A percentile compares a stretch with the other conserved stretches of the same genome.
These are phyloP conservation scores for Aspergillus heteromorphus DNA, from an alignment of 495 filamentous ascomycete species.

Conservation along the genomic window DNA sequence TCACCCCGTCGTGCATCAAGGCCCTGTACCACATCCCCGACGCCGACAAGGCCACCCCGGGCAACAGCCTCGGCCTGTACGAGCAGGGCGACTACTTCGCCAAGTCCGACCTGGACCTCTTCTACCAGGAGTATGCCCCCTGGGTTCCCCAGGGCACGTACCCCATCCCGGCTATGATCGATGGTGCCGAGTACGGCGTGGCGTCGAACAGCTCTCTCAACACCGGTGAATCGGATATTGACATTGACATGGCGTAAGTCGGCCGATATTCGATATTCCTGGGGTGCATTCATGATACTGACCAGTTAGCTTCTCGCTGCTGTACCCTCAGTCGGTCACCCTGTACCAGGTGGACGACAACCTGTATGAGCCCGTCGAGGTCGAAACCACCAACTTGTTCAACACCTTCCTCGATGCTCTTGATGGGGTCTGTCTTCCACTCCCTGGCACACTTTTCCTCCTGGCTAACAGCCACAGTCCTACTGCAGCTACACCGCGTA, in stretches of 20 bases:
- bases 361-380: slow-evolving; percentile 34
- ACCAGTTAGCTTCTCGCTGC: slow-evolving; percentile 19
- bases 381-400: slow-evolving; percentile 22
- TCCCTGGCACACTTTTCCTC: neutral
- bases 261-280: too few species aligned
- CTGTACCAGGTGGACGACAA: slow-evolving; percentile 57
- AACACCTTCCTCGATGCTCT: slow-evolving; percentile 56
- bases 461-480: slow-evolving; percentile 19
- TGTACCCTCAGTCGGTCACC: slow-evolving; percentile 55
- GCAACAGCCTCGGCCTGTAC: slow-evolving; percentile 44
- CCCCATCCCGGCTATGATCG: slow-evolving; percentile 36
- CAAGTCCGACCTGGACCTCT: slow-evolving; percentile 54
- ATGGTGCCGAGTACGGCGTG: slow-evolving; percentile 28
- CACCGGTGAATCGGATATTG: slow-evolving; percentile 45
- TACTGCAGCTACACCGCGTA: slow-evolving; percentile 46
- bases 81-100: slow-evolving; percentile 40
- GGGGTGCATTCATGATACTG: too few species aligned
- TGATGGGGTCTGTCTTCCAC: slow-evolving; percentile 35
- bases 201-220: slow-evolving; percentile 20
- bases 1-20: slow-evolving; percentile 31
- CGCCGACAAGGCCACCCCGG: slow-evolving; percentile 27
- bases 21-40: slow-evolving; percentile 40
- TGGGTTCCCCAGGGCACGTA: slow-evolving; percentile 30
- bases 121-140: slow-evolving; percentile 40
- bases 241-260: slow-evolving; percentile 44